phyloP scores from a whole-genome alignment of 192 early-diverging fungal species.

The Rhizoclosmatium globosum region DNA sequence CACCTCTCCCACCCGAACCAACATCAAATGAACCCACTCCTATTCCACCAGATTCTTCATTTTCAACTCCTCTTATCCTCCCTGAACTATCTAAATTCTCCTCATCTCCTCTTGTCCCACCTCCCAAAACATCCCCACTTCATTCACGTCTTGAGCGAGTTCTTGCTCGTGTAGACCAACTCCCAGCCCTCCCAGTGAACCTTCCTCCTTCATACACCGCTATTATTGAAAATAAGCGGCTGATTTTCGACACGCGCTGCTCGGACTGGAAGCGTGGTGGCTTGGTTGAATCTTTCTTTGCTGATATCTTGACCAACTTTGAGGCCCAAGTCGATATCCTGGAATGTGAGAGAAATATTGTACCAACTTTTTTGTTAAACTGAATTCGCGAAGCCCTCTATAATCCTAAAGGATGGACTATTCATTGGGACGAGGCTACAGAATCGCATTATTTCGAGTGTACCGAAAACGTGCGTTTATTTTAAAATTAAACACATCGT shows the following conservation, averaged over 20 bases:
- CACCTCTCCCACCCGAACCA: not conserved
- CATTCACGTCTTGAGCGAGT: constrained; percentile 13
- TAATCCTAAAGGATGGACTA: constrained; percentile 16
- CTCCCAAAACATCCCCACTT: not conserved
- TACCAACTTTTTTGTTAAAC: too few species aligned
- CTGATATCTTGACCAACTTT: not conserved
- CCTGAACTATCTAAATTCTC: not conserved
- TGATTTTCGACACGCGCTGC: constrained; percentile 18
- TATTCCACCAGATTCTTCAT: not conserved
- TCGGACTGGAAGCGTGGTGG: constrained; percentile 31
- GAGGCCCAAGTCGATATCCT: constrained; percentile 19
- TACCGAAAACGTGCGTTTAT: constrained; percentile 11
- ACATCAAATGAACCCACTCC: constrained; percentile 15
- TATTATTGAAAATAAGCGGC: not conserved
- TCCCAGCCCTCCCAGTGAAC: constrained; percentile 34
- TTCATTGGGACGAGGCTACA: constrained; percentile 29
- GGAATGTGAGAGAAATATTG: not conserved
- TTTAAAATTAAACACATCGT: not conserved
- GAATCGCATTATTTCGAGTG: constrained; percentile 39
- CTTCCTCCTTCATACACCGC: not conserved
- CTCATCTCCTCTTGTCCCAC: not conserved
- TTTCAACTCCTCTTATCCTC: not conserved
- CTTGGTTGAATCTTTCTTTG: constrained; percentile 22
- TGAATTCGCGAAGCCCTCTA: not conserved
- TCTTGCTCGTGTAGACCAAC: constrained; percentile 31